phyloP scores from a whole-genome alignment of 2,329 filamentous ascomycete species.

The Aciculosporium take region DNA sequence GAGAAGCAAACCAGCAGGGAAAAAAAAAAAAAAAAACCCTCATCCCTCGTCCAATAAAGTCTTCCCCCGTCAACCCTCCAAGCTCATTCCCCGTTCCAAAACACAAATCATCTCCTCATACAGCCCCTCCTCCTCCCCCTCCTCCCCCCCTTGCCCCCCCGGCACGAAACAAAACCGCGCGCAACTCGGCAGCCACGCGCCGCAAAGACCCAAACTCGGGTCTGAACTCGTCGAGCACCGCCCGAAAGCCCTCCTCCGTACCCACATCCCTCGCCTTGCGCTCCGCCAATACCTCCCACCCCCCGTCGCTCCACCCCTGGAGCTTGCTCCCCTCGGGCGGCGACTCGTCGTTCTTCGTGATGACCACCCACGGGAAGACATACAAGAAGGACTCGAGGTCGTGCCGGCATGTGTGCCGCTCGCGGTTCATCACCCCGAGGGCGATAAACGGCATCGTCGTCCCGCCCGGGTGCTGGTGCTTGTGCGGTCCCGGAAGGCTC shows the following conservation, averaged over 20 bases:
- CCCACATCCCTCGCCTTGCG: conserved; percentile 6
- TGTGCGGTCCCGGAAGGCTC: too few species aligned
- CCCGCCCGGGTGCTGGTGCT: not conserved
- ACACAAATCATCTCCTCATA: conserved; percentile 1
- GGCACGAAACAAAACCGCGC: not conserved
- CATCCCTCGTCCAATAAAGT: too few species aligned
- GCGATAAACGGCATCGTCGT: conserved; percentile 13
- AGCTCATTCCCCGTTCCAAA: too few species aligned
- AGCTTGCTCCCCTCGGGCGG: conserved; percentile 8
- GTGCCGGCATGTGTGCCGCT: conserved; percentile 12
- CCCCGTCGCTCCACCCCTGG: conserved; percentile 7
- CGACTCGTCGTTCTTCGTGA: conserved; percentile 4
- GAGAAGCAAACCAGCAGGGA: too few species aligned
- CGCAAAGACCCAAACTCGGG: too few species aligned
- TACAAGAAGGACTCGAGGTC: conserved; percentile 18
- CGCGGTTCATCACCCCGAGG: conserved; percentile 9
- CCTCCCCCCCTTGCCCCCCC: not conserved
- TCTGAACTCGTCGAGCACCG: too few species aligned
- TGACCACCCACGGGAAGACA: conserved; percentile 8
- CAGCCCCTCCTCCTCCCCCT: not conserved
- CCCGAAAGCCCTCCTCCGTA: conserved; percentile 7
- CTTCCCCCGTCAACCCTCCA: too few species aligned
- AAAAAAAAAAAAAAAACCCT: too few species aligned
- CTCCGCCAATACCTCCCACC: conserved; percentile 5
- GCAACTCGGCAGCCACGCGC: too few species aligned